Base-by-base conservation (phyloP, 257 asterid species). In the Solanum dulcamara region DNA sequence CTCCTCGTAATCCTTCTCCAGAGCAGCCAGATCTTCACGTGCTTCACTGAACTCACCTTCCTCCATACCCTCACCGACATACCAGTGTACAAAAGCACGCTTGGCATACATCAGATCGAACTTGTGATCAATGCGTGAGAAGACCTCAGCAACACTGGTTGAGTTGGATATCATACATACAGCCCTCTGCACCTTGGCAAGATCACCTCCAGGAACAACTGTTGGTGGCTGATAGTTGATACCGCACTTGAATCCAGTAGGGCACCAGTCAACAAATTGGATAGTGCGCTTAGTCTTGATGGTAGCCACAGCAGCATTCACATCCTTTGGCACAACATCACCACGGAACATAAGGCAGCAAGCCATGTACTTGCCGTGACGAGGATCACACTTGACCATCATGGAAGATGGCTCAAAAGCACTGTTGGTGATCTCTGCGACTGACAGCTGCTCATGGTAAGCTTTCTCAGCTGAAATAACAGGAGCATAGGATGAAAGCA, bases 41-140 rank as follows among this genome's bases (percentile, higher is more conserved):
- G 88, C 88, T 86, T 86, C 88, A 48, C 88, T 86, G 81, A 86
- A 86, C 50, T 86, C 88, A 37, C 88, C 88, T 86, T 86, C 88
- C 50, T 86, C 88, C 88, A 86, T 86, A 22, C 88, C 88, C 80
- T 86, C 86, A 83, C 88, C 86, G 7, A 86, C 88, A 55, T 57
- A 86, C 88, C 88, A 86, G 84, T 86, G 88, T 30, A 86, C 88
- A 28, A 83, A 86, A 8, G 88, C 88, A 20, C 88, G 88, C 60
- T 86, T 83, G 13, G 86, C 33, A 66, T 71, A 86, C 88, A 86
- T 82, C 24, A 86, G 84, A 83, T 86, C 88, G 1, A 86, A 86
- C 84, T 86, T 86, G 74, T 37, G 33, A 55, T 86, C 84, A 38
- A 81, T 85, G 38, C 88, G 79, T 38, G 86, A 82, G 68, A 86